Conservation (phyloP, 495 filamentous ascomycete species). For the Penicillium steckii region DNA sequence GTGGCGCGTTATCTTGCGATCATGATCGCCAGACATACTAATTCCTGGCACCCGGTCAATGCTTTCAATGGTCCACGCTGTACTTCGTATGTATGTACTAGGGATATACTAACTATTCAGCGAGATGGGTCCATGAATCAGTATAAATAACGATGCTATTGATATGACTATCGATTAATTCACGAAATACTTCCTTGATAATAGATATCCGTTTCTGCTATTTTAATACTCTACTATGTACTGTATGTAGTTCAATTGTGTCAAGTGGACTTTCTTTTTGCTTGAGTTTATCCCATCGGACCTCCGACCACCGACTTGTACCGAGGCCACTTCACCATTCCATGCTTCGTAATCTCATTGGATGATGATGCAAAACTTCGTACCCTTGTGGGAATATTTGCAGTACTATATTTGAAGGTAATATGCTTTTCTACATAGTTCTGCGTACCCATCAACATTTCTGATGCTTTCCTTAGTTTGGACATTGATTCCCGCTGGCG, state of each 20-base stretch:
- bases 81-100: neutral
- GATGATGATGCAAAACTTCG: neutral
- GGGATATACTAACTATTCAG: neutral
- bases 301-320: neutral
- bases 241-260: no score
- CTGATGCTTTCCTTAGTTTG: no score
- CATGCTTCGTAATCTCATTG: no score
- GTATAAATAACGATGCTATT: neutral
- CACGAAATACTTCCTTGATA: neutral
- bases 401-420: neutral
- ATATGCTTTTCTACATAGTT: no score
- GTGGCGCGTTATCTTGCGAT: slow-evolving; percentile 12
- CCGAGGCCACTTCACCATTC: neutral
- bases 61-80: neutral
- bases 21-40: neutral
- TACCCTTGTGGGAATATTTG: neutral
- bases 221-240: no score
- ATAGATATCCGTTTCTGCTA: neutral
- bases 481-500: no score
- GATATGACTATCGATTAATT: neutral
- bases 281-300: neutral
- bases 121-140: neutral
- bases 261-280: neutral
- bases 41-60: neutral
- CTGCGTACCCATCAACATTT: no score